Evolutionary conservation across 768 basidiomycete genomes (phyloP), one percentile per base, ranked within the genome.

Genomic region (Phlebiopsis flavidoalba): DNA sequence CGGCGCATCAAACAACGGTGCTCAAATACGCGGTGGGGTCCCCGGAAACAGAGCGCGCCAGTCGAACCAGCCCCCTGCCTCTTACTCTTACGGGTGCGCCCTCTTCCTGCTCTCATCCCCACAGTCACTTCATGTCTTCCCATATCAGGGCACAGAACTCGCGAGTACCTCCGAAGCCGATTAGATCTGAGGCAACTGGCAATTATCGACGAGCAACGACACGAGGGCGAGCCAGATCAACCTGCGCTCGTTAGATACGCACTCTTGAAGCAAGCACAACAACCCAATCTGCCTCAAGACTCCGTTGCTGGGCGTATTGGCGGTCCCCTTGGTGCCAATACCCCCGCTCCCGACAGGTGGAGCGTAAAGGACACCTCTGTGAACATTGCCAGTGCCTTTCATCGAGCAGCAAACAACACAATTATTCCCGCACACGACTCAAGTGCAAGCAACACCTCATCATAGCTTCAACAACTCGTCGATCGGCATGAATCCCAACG

Each of bases 311-410:
- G 66, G 60, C 68, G 66, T 53, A 64, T 67, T 53, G 57, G 65
- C 59, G 65, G 66, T 57, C 63, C 73, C 14, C 63, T 67, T 33
- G 53, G 67, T 57, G 71, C 74, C 50, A 74, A 76, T 15, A 80
- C 80, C n/a, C 73, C 73, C 14, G 78, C 85, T 55, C 90, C 91
- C 46, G 80, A 85, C 67, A 84, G 79, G 79, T 89, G 87, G 87
- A 70, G 71, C 60, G 83, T 91, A 61, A 88, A 88, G 67, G 90
- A 91, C 73, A 94, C 93, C 49, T 87, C 91, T 19, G 93, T 94
- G 54, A 89, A 91, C 73, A 87, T 93, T 67, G 93, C 91, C 10
- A 82, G 83, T 67, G 93, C 92, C 33, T 89, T 95, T 69, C 76
- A 79, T 65, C 85, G 87, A 71, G 93, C 92, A 19, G 88, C 82